phyloP scores from a whole-genome alignment of 345 rosid genomes.

The Eucalyptus erythrocorys region DNA sequence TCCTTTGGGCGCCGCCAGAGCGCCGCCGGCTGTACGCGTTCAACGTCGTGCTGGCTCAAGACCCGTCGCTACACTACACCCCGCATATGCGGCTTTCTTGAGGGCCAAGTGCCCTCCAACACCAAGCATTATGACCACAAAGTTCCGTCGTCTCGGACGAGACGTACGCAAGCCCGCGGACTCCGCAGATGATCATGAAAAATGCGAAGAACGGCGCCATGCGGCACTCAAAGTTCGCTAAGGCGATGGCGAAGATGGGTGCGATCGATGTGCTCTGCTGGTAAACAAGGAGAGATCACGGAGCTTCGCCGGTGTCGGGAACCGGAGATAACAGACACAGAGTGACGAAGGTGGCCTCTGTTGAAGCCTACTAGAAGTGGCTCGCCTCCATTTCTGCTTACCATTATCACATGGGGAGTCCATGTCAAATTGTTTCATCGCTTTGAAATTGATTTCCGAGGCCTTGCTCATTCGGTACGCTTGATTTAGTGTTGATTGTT shows the following conservation, averaged over 20 bases:
- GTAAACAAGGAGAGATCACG: conserved; percentile 16
- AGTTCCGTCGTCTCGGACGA: conserved; percentile 1
- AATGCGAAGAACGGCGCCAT: conserved; percentile 1
- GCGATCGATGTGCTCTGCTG: conserved; percentile 5
- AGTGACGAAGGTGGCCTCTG: not conserved
- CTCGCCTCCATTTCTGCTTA: not conserved
- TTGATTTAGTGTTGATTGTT: not conserved
- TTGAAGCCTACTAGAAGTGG: not conserved
- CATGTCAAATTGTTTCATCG: not conserved
- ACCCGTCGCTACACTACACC: too few relatives aligned
- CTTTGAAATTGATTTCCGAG: not conserved
- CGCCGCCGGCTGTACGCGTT: too few relatives aligned
- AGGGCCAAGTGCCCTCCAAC: too few relatives aligned
- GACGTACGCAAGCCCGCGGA: conserved; percentile 2
- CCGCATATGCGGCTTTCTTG: too few relatives aligned
- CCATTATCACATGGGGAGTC: not conserved
- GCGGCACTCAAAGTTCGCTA: conserved; percentile 12
- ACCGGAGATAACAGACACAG: not conserved
- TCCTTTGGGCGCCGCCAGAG: too few relatives aligned
- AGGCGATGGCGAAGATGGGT: conserved; percentile 21
- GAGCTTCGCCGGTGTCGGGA: conserved; percentile 5
- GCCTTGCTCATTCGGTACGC: not conserved
- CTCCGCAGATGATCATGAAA: conserved; percentile 1
- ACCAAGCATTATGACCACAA: too few relatives aligned
- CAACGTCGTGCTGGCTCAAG: too few relatives aligned